These are phyloP conservation scores for Aureobasidium sp. DNA, from an alignment of 2,329 filamentous ascomycete species.

Conservation along the genomic window DNA sequence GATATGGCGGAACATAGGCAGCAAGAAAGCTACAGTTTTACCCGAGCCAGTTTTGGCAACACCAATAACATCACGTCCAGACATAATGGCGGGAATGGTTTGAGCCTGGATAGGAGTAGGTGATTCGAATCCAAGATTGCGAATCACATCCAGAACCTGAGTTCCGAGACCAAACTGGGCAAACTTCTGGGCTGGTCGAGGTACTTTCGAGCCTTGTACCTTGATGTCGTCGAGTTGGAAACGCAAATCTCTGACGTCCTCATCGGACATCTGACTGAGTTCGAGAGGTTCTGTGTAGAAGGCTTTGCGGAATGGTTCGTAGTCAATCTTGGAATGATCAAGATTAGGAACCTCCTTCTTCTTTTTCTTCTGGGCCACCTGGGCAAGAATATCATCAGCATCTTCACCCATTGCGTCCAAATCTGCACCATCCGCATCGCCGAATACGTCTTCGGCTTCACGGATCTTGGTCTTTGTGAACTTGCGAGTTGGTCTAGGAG, in stretches of 20 bases:
- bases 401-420: conserved; percentile 57
- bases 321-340: conserved; percentile 79
- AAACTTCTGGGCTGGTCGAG: conserved; percentile 93
- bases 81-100: conserved; percentile 91
- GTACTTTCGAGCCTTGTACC: conserved; percentile 77
- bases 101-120: conserved; percentile 94
- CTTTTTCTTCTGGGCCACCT: conserved; percentile 62
- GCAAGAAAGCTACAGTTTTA: conserved; percentile 90
- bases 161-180: conserved; percentile 87
- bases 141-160: conserved; percentile 79
- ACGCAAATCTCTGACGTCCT: conserved; percentile 73
- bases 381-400: conserved; percentile 57
- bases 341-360: conserved; percentile 91
- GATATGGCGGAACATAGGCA: conserved; percentile 97
- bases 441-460: conserved; percentile 79
- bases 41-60: conserved; percentile 97
- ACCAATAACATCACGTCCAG: conserved; percentile 87
- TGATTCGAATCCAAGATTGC: conserved; percentile 72
- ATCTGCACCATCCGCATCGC: conserved; percentile 68
- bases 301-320: conserved; percentile 81
- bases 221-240: conserved; percentile 93
- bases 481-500: conserved; percentile 36
- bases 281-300: conserved; percentile 92
- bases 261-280: conserved; percentile 72
- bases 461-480: conserved; percentile 39